Conservation (phyloP, 495 filamentous ascomycete species). For the Lasiosphaeriaceae sp. region DNA sequence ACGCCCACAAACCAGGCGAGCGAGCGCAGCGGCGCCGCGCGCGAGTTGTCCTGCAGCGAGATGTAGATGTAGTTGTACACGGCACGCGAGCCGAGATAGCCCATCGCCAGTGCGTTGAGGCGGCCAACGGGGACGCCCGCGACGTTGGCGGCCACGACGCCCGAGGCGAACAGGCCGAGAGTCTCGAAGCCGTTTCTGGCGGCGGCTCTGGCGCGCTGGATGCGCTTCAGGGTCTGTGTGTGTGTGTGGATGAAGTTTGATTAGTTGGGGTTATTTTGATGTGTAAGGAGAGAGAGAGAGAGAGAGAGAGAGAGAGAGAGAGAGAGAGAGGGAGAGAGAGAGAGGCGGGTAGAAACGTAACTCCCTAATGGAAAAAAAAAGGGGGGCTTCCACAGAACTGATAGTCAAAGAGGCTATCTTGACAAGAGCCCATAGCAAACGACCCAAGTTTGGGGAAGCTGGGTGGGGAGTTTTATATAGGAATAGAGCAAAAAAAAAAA, state of each 20-base stretch:
- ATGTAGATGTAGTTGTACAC: constrained; percentile 48
- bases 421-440: too few species aligned
- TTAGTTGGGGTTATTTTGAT: too few species aligned
- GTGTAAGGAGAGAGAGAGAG: too few species aligned
- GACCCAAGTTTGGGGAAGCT: too few species aligned
- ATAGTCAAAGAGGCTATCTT: too few species aligned
- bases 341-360: too few species aligned
- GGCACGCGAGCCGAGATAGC: constrained; percentile 39
- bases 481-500: too few species aligned
- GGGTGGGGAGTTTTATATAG: too few species aligned
- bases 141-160: constrained; percentile 47
- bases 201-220: constrained; percentile 47
- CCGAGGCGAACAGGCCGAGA: constrained; percentile 45
- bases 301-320: too few species aligned
- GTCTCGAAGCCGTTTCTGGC: constrained; percentile 47
- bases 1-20: constrained; percentile 36
- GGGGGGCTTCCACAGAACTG: too few species aligned
- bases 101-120: constrained; percentile 39
- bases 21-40: constrained; percentile 31
- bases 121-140: constrained; percentile 27
- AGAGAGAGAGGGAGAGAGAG: too few species aligned
- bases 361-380: too few species aligned
- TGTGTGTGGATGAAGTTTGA: constrained; percentile 8
- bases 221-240: constrained; percentile 26
- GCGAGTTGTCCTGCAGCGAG: constrained; percentile 33